These are phyloP conservation scores for Camelina laxa DNA, from an alignment of 345 rosid genomes.

Conservation along the genomic window DNA sequence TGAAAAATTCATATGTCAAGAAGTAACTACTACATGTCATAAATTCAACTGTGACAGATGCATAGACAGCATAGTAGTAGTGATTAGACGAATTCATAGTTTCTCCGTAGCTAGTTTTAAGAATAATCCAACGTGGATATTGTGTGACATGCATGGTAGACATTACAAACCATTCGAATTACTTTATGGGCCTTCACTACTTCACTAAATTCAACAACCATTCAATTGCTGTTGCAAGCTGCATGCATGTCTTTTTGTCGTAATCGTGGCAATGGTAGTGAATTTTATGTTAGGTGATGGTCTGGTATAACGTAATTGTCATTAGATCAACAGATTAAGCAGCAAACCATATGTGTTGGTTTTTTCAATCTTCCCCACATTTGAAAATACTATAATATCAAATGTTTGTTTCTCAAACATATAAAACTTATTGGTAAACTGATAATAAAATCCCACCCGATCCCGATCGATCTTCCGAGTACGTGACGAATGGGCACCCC, in stretches of 20 bases:
- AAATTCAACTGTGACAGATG: no score
- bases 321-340: neutral
- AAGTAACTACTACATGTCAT: no score
- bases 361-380: neutral
- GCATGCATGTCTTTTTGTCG: neutral
- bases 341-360: neutral
- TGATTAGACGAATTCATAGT: no score
- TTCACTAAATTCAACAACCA: conserved; percentile 1
- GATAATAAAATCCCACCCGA: no score
- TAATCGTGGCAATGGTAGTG: neutral
- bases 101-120: no score
- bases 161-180: neutral
- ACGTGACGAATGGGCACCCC: conserved; percentile 28
- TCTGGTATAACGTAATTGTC: neutral
- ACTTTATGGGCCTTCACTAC: neutral
- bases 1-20: no score
- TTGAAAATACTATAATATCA: conserved; percentile 1
- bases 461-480: conserved; percentile 22
- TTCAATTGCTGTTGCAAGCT: neutral
- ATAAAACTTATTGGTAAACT: neutral
- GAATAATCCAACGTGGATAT: neutral
- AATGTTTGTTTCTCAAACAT: neutral
- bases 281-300: neutral
- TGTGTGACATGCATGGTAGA: neutral
- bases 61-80: no score